Conservation (phyloP, 2,329 filamentous ascomycete genomes). For the Aspergillus pseudoviridinutans region DNA sequence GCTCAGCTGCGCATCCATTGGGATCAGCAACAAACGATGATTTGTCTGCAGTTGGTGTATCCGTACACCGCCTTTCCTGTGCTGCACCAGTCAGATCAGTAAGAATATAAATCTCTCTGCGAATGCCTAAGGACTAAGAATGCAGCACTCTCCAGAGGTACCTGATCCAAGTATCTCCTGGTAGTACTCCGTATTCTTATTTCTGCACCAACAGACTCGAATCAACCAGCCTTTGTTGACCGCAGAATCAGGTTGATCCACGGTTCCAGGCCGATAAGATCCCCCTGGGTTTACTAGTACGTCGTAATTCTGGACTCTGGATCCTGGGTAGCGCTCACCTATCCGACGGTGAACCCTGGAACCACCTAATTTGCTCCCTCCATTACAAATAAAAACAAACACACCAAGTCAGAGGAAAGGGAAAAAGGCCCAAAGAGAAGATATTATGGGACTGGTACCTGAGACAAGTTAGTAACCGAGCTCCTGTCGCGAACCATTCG, state of each 20-base stretch:
- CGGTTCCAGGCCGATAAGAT: conserved; percentile 9
- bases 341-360: conserved; percentile 13
- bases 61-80: conserved; percentile 23
- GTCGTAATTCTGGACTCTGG: background rate
- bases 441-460: background rate
- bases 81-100: conserved; percentile 16
- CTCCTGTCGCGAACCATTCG: conserved; percentile 10
- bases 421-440: background rate
- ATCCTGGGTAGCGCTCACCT: conserved; percentile 1
- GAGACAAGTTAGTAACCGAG: background rate
- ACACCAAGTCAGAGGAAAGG: background rate
- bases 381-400: background rate
- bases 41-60: conserved; percentile 1
- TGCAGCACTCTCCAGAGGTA: background rate
- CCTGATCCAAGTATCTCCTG: background rate
- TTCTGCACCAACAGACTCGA: background rate
- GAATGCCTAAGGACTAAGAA: background rate
- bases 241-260: conserved; percentile 9
- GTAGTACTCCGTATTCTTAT: no score
- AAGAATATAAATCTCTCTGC: background rate
- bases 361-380: background rate
- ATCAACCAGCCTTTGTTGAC: background rate
- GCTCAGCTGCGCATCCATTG: background rate
- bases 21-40: conserved; percentile 7
- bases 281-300: background rate